Evolutionary conservation across 140 eudicot genomes (phyloP).

Genomic region (Senecio squalidus): DNA sequence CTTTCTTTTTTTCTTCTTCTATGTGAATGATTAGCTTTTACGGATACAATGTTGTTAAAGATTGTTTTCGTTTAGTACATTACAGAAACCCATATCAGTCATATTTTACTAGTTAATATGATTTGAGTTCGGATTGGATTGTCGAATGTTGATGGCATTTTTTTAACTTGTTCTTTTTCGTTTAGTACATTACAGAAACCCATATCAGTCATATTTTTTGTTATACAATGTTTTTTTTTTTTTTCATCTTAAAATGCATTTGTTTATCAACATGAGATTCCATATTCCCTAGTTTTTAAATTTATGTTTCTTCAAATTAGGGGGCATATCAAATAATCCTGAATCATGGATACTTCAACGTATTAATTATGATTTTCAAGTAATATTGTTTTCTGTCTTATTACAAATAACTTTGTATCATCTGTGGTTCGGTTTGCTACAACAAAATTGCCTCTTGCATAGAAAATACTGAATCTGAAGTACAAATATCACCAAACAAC

Average conservation of each 20-base stretch:
- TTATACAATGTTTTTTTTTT: too few relatives aligned
- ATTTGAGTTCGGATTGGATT: slow-evolving; percentile 13
- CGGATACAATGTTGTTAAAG: slow-evolving; percentile 21
- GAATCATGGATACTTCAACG: too few relatives aligned
- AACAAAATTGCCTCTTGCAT: slow-evolving; percentile 70
- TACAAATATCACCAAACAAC: slow-evolving; percentile 49
- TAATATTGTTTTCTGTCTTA: too few relatives aligned
- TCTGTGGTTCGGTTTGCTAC: slow-evolving; percentile 98
- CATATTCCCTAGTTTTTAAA: too few relatives aligned
- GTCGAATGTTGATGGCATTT: not conserved
- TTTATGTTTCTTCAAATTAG: too few relatives aligned
- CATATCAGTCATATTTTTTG: not conserved
- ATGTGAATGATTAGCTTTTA: slow-evolving; percentile 35
- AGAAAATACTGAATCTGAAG: slow-evolving; percentile 27
- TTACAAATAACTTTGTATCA: too few relatives aligned
- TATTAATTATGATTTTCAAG: too few relatives aligned
- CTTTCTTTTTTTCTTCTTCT: slow-evolving; percentile 1
- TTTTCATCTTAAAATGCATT: not conserved
- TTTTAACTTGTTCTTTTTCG: not conserved
- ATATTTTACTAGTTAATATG: slow-evolving; percentile 12
- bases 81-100: slow-evolving; percentile 14
- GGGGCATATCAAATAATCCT: too few relatives aligned
- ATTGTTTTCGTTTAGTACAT: slow-evolving; percentile 16
- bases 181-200: slow-evolving; percentile 19
- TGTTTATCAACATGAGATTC: too few relatives aligned